Evolutionary conservation across 305 asterid genomes (phyloP).

Genomic region (Solanum hybrid): DNA sequence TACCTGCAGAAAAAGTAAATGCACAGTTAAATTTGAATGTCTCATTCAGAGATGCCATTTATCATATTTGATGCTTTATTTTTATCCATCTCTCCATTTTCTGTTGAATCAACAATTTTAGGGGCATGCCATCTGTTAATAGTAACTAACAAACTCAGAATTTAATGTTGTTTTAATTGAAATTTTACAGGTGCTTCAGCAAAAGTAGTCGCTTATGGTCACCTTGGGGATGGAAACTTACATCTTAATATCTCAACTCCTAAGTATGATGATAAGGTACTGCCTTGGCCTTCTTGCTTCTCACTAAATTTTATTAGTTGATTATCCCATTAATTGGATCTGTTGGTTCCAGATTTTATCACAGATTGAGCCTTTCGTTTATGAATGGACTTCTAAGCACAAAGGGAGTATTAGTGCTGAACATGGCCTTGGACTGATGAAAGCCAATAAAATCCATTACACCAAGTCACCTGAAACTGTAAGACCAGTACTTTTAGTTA

Average conservation of each 20-base stretch:
- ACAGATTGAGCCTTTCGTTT: slow-evolving; percentile 84
- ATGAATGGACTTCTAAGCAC: slow-evolving; percentile 95
- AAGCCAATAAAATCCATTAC: slow-evolving; percentile 84
- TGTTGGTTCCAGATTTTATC: slow-evolving; percentile 50
- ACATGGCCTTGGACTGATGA: slow-evolving; percentile 96
- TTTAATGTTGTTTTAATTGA: neutral
- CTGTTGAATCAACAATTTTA: neutral
- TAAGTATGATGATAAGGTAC: slow-evolving; percentile 60
- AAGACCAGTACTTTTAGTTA: slow-evolving; percentile 18
- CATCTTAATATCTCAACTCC: slow-evolving; percentile 85
- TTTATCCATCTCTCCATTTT: neutral
- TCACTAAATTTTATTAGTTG: slow-evolving; percentile 5
- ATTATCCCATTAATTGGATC: slow-evolving; percentile 2
- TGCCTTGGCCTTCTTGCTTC: slow-evolving; percentile 1
- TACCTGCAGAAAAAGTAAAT: neutral
- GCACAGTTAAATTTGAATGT: neutral
- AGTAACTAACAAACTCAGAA: neutral
- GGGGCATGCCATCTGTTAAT: neutral
- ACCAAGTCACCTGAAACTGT: slow-evolving; percentile 89
- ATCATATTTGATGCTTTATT: neutral
- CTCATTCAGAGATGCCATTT: neutral
- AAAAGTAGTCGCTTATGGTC: slow-evolving; percentile 85
- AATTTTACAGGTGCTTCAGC: slow-evolving; percentile 42
- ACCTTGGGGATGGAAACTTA: slow-evolving; percentile 94
- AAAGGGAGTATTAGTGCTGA: slow-evolving; percentile 97